Base-by-base conservation (phyloP, 129 eudicot species). In the Tagetes patula region DNA sequence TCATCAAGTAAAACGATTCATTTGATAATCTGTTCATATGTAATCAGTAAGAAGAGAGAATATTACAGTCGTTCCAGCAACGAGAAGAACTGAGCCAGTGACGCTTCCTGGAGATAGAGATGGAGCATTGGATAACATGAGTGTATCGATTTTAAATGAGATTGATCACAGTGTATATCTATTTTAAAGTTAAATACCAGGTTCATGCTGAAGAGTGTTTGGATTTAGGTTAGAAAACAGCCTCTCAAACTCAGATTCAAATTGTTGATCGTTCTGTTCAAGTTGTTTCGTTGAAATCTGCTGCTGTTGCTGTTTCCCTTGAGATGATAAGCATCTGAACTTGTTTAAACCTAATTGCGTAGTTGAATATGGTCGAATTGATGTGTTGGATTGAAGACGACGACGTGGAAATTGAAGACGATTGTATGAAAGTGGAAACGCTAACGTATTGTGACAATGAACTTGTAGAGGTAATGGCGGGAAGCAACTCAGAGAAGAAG, bases 11-110 rank as follows among this genome's bases (percentile, higher is more conserved):
- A 47, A 1, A 47, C 2, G 47, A 43, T 43, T 5, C 9, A 8
- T 6, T 43, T 43, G 6, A 5, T 6, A 8, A 5, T 43, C 9
- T 43, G 5, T 8, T 6, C 1, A 4, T 42, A 42, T 4, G 7
- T 42, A 6, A 6, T 43, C 6, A 67, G 50, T 36, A 54, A 50
- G 45, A 70, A 69, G 12, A 80, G 82, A 50, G 77, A 31, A 71
- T 20, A 77, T 69, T 90, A 94, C 97, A 48, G 98, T 94, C 77
- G 98, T 94, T 63, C 98, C 98, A 66, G 98, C 89, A 60, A 94
- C 98, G 50, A 94, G 93, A 78, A 88, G 89, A 59, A 90, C 72
- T 20, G 98, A 77, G 74, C 93, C 82, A 68, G 84, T 80, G 45
- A 94, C 78, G 80, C 93, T 90, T 75, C 98, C 98, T 94, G 96